Conservation (phyloP, 768 basidiomycete species). For the Lentinula guzmanii region DNA sequence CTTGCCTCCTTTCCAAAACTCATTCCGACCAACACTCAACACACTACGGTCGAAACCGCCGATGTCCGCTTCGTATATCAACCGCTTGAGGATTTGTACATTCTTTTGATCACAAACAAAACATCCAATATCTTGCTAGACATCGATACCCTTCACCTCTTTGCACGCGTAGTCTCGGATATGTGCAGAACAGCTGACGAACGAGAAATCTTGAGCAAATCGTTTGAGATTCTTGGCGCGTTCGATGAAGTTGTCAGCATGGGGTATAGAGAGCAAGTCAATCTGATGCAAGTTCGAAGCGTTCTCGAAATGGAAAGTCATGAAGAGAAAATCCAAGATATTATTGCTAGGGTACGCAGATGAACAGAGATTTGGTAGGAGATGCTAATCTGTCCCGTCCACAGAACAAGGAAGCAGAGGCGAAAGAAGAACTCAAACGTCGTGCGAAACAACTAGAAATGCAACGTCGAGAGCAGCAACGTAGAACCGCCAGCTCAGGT, state of each 20-base stretch:
- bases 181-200: conserved; percentile 83
- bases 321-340: conserved; percentile 95
- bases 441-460: conserved; percentile 97
- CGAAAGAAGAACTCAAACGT: conserved; percentile 97
- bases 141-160: conserved; percentile 92
- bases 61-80: conserved; percentile 98
- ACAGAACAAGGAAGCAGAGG: conserved; percentile 98
- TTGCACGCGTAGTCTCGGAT: conserved; percentile 91
- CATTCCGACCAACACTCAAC: conserved; percentile 90
- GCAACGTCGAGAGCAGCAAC: conserved; percentile 92
- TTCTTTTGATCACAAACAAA: conserved; percentile 96
- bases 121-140: conserved; percentile 99
- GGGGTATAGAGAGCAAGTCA: conserved; percentile 79
- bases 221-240: conserved; percentile 90
- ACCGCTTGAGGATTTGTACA: conserved; percentile 94
- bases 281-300: conserved; percentile 71
- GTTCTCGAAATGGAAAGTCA: conserved; percentile 88
- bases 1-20: conserved; percentile 97
- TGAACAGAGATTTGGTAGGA: background rate
- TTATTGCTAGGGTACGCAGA: conserved; percentile 82
- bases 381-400: background rate
- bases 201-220: conserved; percentile 82
- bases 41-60: conserved; percentile 92
- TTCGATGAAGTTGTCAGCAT: conserved; percentile 96
- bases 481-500: conserved; percentile 50